These are phyloP conservation scores for Pyrus communis DNA, from an alignment of 306 rosid genomes.

Conservation along the genomic window DNA sequence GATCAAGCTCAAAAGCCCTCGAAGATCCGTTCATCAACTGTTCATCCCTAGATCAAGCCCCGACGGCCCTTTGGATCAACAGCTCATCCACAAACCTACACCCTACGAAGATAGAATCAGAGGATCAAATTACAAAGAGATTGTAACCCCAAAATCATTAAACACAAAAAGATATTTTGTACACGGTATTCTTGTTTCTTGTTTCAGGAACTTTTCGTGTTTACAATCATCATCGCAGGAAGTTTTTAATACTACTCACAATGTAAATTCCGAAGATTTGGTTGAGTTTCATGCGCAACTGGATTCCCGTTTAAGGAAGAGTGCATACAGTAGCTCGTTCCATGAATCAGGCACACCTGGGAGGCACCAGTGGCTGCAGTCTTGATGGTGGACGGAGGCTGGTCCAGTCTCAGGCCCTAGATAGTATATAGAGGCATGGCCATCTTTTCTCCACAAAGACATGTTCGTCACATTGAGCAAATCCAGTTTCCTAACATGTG, in stretches of 20 bases:
- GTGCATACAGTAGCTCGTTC: slow-evolving; percentile 75
- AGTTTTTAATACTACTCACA: slow-evolving; percentile 9
- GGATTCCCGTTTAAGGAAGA: slow-evolving; percentile 49
- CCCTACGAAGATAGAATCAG: no score
- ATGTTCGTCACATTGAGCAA: slow-evolving; percentile 60
- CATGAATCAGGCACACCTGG: slow-evolving; percentile 95
- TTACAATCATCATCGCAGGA: neutral
- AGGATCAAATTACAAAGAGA: no score
- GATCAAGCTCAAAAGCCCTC: no score
- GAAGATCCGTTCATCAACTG: no score
- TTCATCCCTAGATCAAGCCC: no score
- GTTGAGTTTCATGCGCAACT: slow-evolving; percentile 8
- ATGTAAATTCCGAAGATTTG: slow-evolving; percentile 21
- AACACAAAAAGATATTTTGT: no score
- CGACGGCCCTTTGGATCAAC: no score
- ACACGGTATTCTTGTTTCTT: no score
- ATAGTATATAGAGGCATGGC: slow-evolving; percentile 74
- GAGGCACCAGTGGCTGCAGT: slow-evolving; percentile 97
- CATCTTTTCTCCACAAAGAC: slow-evolving; percentile 73
- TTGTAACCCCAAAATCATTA: no score
- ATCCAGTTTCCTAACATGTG: slow-evolving; percentile 37
- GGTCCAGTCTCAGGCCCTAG: slow-evolving; percentile 31
- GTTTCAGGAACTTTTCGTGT: no score
- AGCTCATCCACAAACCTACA: no score
- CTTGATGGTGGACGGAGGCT: slow-evolving; percentile 58